Evolutionary conservation across 371 early-diverging fungal species (phyloP), one percentile per base, ranked within the genome.

Genomic region (Actinomortierella wolfii): DNA sequence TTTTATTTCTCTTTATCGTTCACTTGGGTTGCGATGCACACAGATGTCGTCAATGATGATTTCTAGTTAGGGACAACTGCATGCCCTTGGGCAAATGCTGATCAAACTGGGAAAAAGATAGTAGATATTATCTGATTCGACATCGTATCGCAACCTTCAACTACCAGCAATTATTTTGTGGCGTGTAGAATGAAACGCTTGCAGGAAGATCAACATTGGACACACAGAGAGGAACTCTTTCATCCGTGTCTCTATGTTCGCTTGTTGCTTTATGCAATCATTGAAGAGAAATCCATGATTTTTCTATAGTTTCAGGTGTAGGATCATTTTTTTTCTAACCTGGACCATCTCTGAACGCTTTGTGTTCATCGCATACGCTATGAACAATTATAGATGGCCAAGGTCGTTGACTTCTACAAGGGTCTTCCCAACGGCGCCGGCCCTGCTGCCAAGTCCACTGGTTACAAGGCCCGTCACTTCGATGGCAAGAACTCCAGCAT

Each of bases 381-480:
- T n/a, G n/a, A n/a, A n/a, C 3, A 13, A 13, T n/a, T 13, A 46
- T 42, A 69, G 70, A 69, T 69, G 70, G 60, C 64, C 58, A 69
- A 69, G 70, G 70, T 69, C 51, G 70, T 69, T 54, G 64, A 59
- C 53, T 64, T 76, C 48, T 70, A 76, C 52, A 59, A 69, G 59
- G 70, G 70, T 51, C 71, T 76, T 25, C 63, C 65, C 29, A 64
- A 45, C 59, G 63, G 67, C 46, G 40, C 64, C 23, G 67, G 64
- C 49, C 63, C 67, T 53, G 67, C 59, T 54, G 54, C 66, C 48
- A 59, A 57, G 48, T 59, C 71, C 52, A 52, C 70, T 45, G 64
- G 79, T 42, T 86, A 86, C 76, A 81, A 86, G 83, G 86, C 83
- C 57, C 81, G 81, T 67, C 81, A 86, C 80, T 84, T 86, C 75